phyloP scores from a whole-genome alignment of 1,139 yeast genomes.

The Lodderomyces orthopsilosis region DNA sequence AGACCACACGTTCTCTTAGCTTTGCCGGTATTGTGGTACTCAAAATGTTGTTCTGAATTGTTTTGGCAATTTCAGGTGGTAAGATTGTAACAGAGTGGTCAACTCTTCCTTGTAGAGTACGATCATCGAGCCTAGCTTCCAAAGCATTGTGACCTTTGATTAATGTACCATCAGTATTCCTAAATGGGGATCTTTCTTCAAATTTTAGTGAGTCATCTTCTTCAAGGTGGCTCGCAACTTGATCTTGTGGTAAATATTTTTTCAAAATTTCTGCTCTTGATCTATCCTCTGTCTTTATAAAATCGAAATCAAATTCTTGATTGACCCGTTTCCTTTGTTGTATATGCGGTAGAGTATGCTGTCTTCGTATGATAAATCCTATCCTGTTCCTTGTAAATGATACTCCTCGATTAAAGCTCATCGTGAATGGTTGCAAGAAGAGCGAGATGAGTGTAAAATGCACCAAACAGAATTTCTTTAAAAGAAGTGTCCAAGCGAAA shows the following conservation, averaged over 20 bases:
- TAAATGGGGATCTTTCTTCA: slow-evolving; percentile 25
- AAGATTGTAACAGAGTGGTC: slow-evolving; percentile 45
- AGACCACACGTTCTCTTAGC: slow-evolving; percentile 55
- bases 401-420: not conserved
- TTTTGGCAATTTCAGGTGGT: slow-evolving; percentile 52
- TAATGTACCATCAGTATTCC: slow-evolving; percentile 39
- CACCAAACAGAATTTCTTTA: slow-evolving; percentile 1
- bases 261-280: slow-evolving; percentile 6
- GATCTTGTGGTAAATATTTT: slow-evolving; percentile 6
- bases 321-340: not conserved
- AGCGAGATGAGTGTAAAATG: slow-evolving; percentile 1
- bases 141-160: slow-evolving; percentile 45
- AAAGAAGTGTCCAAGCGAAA: not conserved
- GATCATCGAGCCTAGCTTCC: slow-evolving; percentile 54
- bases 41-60: slow-evolving; percentile 59
- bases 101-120: slow-evolving; percentile 47
- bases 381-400: not conserved
- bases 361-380: not conserved
- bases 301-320: slow-evolving; percentile 7
- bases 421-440: not conserved
- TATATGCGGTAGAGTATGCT: slow-evolving; percentile 2
- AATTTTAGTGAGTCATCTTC: slow-evolving; percentile 5
- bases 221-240: slow-evolving; percentile 3
- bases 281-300: slow-evolving; percentile 7
- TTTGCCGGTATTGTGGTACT: slow-evolving; percentile 53